Percentiles rank a stretch among this genome's conserved stretches.
Evolutionary conservation across 2,329 filamentous ascomycete genomes (phyloP).

Genomic region (Pseudocercospora pini-densiflorae): DNA sequence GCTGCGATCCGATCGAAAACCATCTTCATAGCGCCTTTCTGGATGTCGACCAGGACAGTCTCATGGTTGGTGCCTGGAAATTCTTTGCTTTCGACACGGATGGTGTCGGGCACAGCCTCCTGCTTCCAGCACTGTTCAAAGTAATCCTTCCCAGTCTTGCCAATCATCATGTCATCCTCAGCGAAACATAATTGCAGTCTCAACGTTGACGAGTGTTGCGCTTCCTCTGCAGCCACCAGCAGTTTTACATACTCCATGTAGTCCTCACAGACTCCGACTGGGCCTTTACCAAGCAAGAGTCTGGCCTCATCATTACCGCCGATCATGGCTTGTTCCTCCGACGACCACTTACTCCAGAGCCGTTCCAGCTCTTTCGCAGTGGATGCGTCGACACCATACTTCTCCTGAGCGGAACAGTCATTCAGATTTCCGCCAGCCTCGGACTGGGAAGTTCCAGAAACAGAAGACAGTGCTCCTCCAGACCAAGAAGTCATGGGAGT

Average conservation of each 20-base stretch:
- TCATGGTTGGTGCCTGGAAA: slow-evolving; percentile 49
- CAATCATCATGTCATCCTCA: slow-evolving; percentile 49
- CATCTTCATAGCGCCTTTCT: slow-evolving; percentile 31
- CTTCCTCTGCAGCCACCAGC: slow-evolving; percentile 27
- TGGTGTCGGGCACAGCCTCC: slow-evolving; percentile 32
- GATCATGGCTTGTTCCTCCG: slow-evolving; percentile 37
- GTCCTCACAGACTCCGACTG: slow-evolving; percentile 44
- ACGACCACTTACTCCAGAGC: slow-evolving; percentile 30
- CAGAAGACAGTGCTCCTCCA: slow-evolving; percentile 34
- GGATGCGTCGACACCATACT: slow-evolving; percentile 34
- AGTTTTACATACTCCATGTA: slow-evolving; percentile 37
- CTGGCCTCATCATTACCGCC: slow-evolving; percentile 47
- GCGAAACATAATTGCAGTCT: slow-evolving; percentile 44
- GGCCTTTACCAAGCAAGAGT: slow-evolving; percentile 39
- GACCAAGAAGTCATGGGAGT: slow-evolving; percentile 38
- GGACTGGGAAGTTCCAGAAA: slow-evolving; percentile 26
- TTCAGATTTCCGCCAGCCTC: slow-evolving; percentile 13
- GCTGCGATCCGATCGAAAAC: slow-evolving; percentile 29
- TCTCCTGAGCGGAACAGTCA: slow-evolving; percentile 27
- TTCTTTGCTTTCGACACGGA: slow-evolving; percentile 42
- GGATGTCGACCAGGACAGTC: slow-evolving; percentile 30
- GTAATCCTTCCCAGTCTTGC: slow-evolving; percentile 47
- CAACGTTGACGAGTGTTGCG: slow-evolving; percentile 24
- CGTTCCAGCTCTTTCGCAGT: slow-evolving; percentile 31
- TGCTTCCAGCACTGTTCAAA: slow-evolving; percentile 49